Evolutionary conservation across 208 protist genomes (phyloP).

Genomic region (Porcisia deanei): DNA sequence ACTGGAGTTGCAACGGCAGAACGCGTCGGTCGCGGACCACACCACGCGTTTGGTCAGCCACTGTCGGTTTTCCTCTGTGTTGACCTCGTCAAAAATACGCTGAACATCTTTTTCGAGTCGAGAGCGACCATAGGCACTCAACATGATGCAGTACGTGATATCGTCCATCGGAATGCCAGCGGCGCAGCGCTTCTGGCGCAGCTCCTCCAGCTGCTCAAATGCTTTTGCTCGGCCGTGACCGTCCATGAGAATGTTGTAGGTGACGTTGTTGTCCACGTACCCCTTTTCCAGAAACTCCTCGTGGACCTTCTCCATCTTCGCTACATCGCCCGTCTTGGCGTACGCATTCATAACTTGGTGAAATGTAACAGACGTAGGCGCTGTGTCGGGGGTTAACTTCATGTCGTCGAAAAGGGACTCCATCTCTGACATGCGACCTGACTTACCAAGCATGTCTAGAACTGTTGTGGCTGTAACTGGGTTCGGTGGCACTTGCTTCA

Average conservation of each 20-base stretch:
- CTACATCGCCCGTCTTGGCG: slow-evolving; percentile 82
- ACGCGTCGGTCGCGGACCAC: slow-evolving; percentile 80
- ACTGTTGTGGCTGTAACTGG: slow-evolving; percentile 86
- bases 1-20: slow-evolving; percentile 72
- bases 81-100: slow-evolving; percentile 59
- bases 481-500: slow-evolving; percentile 88
- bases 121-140: slow-evolving; percentile 68
- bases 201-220: slow-evolving; percentile 79
- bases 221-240: slow-evolving; percentile 74
- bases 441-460: slow-evolving; percentile 88
- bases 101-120: slow-evolving; percentile 68
- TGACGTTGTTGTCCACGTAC: slow-evolving; percentile 77
- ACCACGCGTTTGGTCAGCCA: slow-evolving; percentile 63
- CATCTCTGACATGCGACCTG: slow-evolving; percentile 85
- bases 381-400: slow-evolving; percentile 78
- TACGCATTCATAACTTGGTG: slow-evolving; percentile 90
- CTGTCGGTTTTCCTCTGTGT: slow-evolving; percentile 17
- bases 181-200: slow-evolving; percentile 52
- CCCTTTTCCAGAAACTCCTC: slow-evolving; percentile 65
- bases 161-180: slow-evolving; percentile 76
- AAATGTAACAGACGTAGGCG: slow-evolving; percentile 87
- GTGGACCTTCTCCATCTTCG: slow-evolving; percentile 84
- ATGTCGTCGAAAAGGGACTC: slow-evolving; percentile 88
- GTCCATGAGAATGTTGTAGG: slow-evolving; percentile 87
- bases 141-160: slow-evolving; percentile 80